A percentile compares a stretch with the other conserved stretches of the same genome.
These are phyloP conservation scores for bread wheat (Triticum aestivum) DNA, from an alignment of 176 grass and related monocot species.

Conservation along the genomic window IWGSC_CS_RefSeq_v2.1 NC_057804.1:125548707-125549206, in stretches of 20 bases:
- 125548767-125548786: not conserved
- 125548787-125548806: not conserved
- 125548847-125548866: not conserved
- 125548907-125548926: not conserved
- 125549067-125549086: not conserved
- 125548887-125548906: slow-evolving; percentile 7
- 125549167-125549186: slow-evolving; percentile 99
- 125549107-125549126: slow-evolving; percentile 16
- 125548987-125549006: not conserved
- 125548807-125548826: no score
- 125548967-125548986: not conserved
- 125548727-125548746: not conserved
- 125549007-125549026: not conserved
- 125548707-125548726: slow-evolving; percentile 1
- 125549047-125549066: not conserved
- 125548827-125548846: no score
- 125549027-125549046: slow-evolving; percentile 6
- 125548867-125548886: not conserved
- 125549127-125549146: slow-evolving; percentile 48
- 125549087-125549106: not conserved
- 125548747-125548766: not conserved
- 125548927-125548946: not conserved
- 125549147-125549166: slow-evolving; percentile 92
- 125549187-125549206: slow-evolving; percentile 94
- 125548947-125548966: not conserved